These are phyloP conservation scores for Coemansia aciculifera DNA, from an alignment of 192 early-diverging fungal genomes.

Conservation along the genomic window DNA sequence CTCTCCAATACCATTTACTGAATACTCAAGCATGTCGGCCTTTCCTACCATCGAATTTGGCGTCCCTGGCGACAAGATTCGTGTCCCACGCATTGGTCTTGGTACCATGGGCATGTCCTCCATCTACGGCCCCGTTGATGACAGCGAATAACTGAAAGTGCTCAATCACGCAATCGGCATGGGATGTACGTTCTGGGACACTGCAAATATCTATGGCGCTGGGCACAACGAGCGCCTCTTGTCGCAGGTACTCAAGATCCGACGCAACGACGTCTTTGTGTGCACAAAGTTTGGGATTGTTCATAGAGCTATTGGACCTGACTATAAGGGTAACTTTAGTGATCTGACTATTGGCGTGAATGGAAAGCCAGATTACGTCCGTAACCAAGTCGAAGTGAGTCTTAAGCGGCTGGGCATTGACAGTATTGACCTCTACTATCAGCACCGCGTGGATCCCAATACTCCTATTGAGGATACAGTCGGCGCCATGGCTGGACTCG, in stretches of 20 bases:
- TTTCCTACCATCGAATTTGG: constrained; percentile 32
- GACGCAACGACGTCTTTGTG: constrained; percentile 58
- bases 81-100: constrained; percentile 36
- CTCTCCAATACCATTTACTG: neutral
- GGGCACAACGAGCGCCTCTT: constrained; percentile 68
- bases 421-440: constrained; percentile 65
- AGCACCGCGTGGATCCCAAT: constrained; percentile 62
- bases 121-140: constrained; percentile 43
- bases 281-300: constrained; percentile 65
- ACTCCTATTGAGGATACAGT: constrained; percentile 67
- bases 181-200: constrained; percentile 63
- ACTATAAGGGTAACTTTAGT: constrained; percentile 21
- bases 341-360: constrained; percentile 31
- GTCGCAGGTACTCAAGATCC: constrained; percentile 52
- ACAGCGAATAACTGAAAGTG: constrained; percentile 37
- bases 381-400: constrained; percentile 39
- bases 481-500: constrained; percentile 61
- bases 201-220: constrained; percentile 59
- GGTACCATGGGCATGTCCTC: constrained; percentile 40
- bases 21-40: neutral
- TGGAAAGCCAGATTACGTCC: constrained; percentile 57
- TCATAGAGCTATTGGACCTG: constrained; percentile 25
- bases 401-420: constrained; percentile 59
- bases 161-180: constrained; percentile 56
- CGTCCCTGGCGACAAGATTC: constrained; percentile 24